Base-by-base conservation (phyloP, 73 alveolate genomes). In the Tetrahymena borealis region DNA sequence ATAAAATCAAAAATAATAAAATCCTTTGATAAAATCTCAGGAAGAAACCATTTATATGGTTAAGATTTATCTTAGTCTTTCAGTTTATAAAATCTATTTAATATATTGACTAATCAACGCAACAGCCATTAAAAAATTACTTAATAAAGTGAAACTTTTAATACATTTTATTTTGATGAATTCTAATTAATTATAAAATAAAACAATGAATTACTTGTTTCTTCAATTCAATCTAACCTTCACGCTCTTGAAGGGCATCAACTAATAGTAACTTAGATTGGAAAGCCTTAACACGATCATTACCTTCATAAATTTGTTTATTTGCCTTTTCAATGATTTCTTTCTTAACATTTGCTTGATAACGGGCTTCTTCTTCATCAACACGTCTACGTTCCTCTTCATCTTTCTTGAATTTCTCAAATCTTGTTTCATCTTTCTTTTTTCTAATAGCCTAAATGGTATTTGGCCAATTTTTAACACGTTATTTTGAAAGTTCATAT, bases 261-360 rank as follows among this genome's bases (percentile, higher is more conserved):
- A 97, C 96, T 94, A 96, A 77, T 78, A 96, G 90, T 97, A 98
- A 90, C 94, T 98, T 96, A 39, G 98, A 40, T 85, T 98, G 93
- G 96, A 98, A 98, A 40, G 98, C 97, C 92, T 97, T 97, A 15
- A 98, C 99, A 91, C 96, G 97, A 91, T 97, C 99, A 91, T 97
- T 95, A 40, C 92, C 93, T 85, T 97, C 98, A 93, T 96, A 96
- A 94, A 94, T 93, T 41, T 94, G 91, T 91, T 95, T 96, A 94
- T 98, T 98, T n/a, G 99, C 99, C 16, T 94, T 93, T 78, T 96
- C 98, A 37, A 96, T 96, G 39, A 95, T 96, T 20, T 96, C 95
- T 78, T 94, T 92, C 93, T 98, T 94, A 60, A 95, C 97, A 78
- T 97, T 94, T 91, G 94, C 96, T 38, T 97, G 95, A 78, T 94